Evolutionary conservation across 2,329 filamentous ascomycete genomes (phyloP), one percentile per base, ranked within the genome.

Genomic region (Daldinia eschscholtzii): DNA sequence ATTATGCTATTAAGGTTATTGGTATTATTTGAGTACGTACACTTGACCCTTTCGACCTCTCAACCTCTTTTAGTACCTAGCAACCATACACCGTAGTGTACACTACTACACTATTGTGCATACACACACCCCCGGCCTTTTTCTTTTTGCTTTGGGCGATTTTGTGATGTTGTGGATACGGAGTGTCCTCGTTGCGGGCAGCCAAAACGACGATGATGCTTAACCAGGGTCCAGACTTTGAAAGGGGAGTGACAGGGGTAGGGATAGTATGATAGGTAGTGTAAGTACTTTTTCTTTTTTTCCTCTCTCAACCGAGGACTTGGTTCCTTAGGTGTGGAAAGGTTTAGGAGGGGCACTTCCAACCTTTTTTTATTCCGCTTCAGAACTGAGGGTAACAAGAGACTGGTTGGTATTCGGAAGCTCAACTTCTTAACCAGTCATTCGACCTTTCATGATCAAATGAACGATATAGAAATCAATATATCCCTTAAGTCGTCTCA

Each of bases 161-260:
- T 10, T 71, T 71, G 71, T 71, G 68, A 72, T 72, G 73, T 26
- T 68, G 35, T 74, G 72, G 73, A 71, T 70, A 76, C 70, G 73
- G 73, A 74, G 70, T 73, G 72, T 37, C 70, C 61, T 74, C 66
- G 67, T 65, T 63, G 69, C 66, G 67, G 67, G 64, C 67, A 66
- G 71, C 57, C 67, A 70, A 77, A 77, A 76, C 73, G 73, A 75
- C 66, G 72, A 73, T 75, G 76, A 76, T 74, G 73, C 76, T 70
- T 28, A 62, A 68, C 72, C 66, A 73, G 74, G 73, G 70, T 71
- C 68, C 57, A 70, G 70, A 70, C 55, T 42, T 39, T 23, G 20
- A 48, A 58, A 67, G 58, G 58, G 58, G 61, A 67, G 68, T 70
- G 64, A 72, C 69, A 70, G 62, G 67, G 70, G 57, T 66, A 70